A percentile compares a stretch with the other conserved stretches of the same genome.
These are phyloP conservation scores for Rhodotorula sp. DNA, from an alignment of 1,284 basidiomycete species.

Conservation along the genomic window DNA sequence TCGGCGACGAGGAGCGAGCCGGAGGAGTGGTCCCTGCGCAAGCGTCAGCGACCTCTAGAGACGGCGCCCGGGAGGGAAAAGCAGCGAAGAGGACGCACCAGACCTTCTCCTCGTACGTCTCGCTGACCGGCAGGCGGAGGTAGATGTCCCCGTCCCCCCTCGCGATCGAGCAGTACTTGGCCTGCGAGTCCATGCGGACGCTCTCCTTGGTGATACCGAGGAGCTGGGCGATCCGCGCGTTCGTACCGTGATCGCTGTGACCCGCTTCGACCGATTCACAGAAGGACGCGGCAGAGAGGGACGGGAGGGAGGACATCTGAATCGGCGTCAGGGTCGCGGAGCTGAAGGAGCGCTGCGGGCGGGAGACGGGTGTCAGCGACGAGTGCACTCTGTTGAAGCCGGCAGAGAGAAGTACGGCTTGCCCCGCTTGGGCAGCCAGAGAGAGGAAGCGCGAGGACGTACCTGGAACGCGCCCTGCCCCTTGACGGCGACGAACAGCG, in stretches of 20 bases:
- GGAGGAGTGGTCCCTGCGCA: conserved; percentile 80
- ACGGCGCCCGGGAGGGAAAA: background rate
- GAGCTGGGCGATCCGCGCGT: conserved; percentile 67
- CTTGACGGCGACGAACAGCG: conserved; percentile 78
- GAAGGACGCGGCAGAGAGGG: conserved; percentile 63
- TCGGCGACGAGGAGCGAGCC: conserved; percentile 84
- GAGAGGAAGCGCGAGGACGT: conserved; percentile 18
- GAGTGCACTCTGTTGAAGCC: background rate
- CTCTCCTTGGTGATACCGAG: conserved; percentile 69
- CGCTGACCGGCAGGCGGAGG: conserved; percentile 80
- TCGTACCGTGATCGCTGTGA: conserved; percentile 86
- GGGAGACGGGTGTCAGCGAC: background rate
- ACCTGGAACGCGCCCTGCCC: conserved; percentile 81
- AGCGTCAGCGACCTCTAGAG: background rate
- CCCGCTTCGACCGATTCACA: conserved; percentile 93
- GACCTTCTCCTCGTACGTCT: conserved; percentile 81
- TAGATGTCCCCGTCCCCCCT: conserved; percentile 88
- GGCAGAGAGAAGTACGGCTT: conserved; percentile 24
- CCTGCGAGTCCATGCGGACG: conserved; percentile 95
- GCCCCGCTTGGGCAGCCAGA: background rate
- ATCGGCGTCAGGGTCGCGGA: conserved; percentile 36
- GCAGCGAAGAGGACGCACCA: conserved; percentile 59
- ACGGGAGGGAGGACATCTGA: conserved; percentile 46
- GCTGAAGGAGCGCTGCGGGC: conserved; percentile 42
- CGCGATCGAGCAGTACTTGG: conserved; percentile 87